phyloP scores from a whole-genome alignment of 208 protist genomes.

The Naegleria fowleri region DNA sequence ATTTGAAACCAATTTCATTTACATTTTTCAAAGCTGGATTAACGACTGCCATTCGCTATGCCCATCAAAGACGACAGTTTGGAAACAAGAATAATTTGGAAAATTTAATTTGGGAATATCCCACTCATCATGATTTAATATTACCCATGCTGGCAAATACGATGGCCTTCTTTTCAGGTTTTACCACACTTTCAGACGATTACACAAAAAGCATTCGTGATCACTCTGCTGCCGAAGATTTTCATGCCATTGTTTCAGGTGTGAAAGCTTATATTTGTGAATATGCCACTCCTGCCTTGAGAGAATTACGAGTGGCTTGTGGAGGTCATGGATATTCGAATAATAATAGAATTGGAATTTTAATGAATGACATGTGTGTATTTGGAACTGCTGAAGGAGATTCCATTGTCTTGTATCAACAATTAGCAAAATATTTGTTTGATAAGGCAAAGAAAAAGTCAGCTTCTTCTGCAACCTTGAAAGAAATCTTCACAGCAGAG shows the following conservation, averaged over 20 bases:
- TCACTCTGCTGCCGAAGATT: not conserved
- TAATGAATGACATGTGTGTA: not conserved
- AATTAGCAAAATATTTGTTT: slow-evolving; percentile 25
- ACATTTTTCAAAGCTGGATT: not conserved
- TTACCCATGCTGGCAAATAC: slow-evolving; percentile 41
- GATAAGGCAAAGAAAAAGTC: not conserved
- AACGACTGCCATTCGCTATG: slow-evolving; percentile 38
- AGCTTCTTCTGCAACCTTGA: not conserved
- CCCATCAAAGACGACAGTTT: slow-evolving; percentile 38
- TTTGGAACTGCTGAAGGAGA: slow-evolving; percentile 45
- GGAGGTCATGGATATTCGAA: slow-evolving; percentile 43
- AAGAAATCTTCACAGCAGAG: not conserved
- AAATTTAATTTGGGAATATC: slow-evolving; percentile 45
- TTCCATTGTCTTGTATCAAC: slow-evolving; percentile 43
- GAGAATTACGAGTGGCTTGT: slow-evolving; percentile 33
- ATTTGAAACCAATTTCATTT: too few relatives aligned
- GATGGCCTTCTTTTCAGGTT: not conserved
- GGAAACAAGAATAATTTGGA: slow-evolving; percentile 32
- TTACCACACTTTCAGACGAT: not conserved
- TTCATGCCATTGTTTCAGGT: slow-evolving; percentile 9
- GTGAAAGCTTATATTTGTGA: not conserved
- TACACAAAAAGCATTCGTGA: not conserved
- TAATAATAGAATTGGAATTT: not conserved
- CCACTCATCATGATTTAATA: slow-evolving; percentile 41
- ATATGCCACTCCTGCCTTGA: not conserved